Evolutionary conservation across 2,329 filamentous ascomycete genomes (phyloP).

Genomic region (Aspergillus hortae): DNA sequence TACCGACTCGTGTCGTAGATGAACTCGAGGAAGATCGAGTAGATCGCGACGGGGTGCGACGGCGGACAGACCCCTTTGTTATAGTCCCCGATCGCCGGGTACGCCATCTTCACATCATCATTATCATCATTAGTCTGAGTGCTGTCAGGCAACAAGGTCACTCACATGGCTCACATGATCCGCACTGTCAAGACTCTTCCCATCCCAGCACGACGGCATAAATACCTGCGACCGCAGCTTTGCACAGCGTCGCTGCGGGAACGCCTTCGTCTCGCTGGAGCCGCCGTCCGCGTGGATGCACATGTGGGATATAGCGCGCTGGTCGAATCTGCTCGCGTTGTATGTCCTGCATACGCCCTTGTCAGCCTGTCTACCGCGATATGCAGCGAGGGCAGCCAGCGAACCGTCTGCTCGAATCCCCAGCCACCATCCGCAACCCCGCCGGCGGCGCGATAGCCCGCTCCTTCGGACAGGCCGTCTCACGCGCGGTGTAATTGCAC

Average conservation of each 20-base stretch:
- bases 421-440: slow-evolving; percentile 22
- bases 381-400: too few species aligned
- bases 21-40: slow-evolving; percentile 60
- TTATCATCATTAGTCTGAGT: too few species aligned
- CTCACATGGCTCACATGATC: slow-evolving; percentile 34
- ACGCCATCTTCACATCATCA: slow-evolving; percentile 26
- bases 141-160: too few species aligned
- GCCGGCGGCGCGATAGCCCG: slow-evolving; percentile 18
- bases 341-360: slow-evolving; percentile 11
- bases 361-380: too few species aligned
- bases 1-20: slow-evolving; percentile 53
- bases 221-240: slow-evolving; percentile 33
- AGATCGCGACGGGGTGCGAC: slow-evolving; percentile 52
- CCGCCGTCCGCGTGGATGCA: slow-evolving; percentile 51
- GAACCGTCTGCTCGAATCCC: slow-evolving; percentile 16
- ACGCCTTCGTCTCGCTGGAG: slow-evolving; percentile 50
- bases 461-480: slow-evolving; percentile 9
- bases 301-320: slow-evolving; percentile 54
- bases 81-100: slow-evolving; percentile 29
- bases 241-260: slow-evolving; percentile 53
- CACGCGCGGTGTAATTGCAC: slow-evolving; percentile 15
- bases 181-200: slow-evolving; percentile 28
- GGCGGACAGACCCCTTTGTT: slow-evolving; percentile 31
- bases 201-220: slow-evolving; percentile 39
- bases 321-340: slow-evolving; percentile 13